These are phyloP conservation scores for Excoecaria cochinchinensis DNA, from an alignment of 345 rosid species.

Conservation along the genomic window DNA sequence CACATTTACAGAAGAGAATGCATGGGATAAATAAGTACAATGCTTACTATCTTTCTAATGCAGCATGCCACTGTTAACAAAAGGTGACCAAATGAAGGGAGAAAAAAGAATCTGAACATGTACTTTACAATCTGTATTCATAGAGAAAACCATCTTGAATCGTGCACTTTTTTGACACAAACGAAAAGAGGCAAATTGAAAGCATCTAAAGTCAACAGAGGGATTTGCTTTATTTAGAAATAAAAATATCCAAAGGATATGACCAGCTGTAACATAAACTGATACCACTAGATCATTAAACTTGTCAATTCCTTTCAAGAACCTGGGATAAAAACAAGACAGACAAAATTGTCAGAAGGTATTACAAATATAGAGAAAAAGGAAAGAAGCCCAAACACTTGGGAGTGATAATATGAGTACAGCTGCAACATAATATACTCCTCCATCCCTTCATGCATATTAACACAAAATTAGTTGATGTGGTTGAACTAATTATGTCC, in stretches of 20 bases:
- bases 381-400: not conserved
- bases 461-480: constrained; percentile 96
- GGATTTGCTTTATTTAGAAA: not conserved
- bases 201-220: not conserved
- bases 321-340: constrained; percentile 42
- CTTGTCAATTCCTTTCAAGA: constrained; percentile 85
- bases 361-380: not conserved
- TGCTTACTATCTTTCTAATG: not conserved
- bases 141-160: not conserved
- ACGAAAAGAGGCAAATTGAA: not conserved
- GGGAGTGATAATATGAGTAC: not conserved
- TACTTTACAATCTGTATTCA: not conserved
- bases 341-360: not conserved
- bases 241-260: constrained; percentile 65
- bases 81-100: not conserved
- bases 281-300: constrained; percentile 94
- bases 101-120: not conserved
- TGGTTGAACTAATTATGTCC: constrained; percentile 86
- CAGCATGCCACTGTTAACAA: not conserved
- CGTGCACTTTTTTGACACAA: not conserved
- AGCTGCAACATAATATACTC: not conserved
- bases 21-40: not conserved
- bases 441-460: not conserved
- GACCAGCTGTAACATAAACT: constrained; percentile 93
- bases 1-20: not conserved